Conservation (phyloP, 805 yeast species). For the Zygotorulaspora chibaensis region DNA sequence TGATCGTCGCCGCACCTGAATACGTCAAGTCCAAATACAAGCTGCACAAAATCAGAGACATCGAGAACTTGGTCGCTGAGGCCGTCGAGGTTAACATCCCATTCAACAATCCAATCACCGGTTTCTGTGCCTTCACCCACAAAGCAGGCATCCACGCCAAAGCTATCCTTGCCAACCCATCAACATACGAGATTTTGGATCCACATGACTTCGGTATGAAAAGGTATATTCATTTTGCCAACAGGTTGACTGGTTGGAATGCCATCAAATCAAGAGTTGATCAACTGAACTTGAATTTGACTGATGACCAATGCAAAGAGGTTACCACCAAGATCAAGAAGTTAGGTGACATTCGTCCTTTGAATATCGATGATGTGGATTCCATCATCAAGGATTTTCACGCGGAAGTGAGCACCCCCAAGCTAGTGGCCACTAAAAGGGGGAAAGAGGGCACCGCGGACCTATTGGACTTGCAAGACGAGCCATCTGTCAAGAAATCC, state of each 20-base stretch:
- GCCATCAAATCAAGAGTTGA: constrained; percentile 98
- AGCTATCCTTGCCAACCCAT: constrained; percentile 96
- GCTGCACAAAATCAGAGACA: constrained; percentile 90
- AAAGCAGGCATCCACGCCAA: constrained; percentile 99
- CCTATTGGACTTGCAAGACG: constrained; percentile 14
- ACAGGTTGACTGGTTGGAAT: constrained; percentile 98
- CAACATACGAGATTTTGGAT: constrained; percentile 94
- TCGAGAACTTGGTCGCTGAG: constrained; percentile 94
- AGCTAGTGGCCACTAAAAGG: constrained; percentile 32
- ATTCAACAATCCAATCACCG: constrained; percentile 97
- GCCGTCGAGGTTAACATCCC: constrained; percentile 97
- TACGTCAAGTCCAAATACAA: constrained; percentile 92
- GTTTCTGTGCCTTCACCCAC: constrained; percentile 99
- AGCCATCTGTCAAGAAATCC: constrained; percentile 35
- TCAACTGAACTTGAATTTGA: constrained; percentile 82
- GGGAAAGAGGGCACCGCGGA: constrained; percentile 18
- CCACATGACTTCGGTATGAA: constrained; percentile 95
- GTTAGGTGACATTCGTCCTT: constrained; percentile 91
- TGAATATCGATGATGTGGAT: constrained; percentile 95
- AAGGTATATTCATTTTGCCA: constrained; percentile 95
- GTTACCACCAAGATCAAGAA: constrained; percentile 90
- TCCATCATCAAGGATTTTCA: constrained; percentile 93
- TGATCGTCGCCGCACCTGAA: constrained; percentile 98
- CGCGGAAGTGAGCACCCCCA: constrained; percentile 62
- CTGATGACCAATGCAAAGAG: constrained; percentile 92